Evolutionary conservation across 495 filamentous ascomycete species (phyloP).

Genomic region (Alectoria sarmentosa): DNA sequence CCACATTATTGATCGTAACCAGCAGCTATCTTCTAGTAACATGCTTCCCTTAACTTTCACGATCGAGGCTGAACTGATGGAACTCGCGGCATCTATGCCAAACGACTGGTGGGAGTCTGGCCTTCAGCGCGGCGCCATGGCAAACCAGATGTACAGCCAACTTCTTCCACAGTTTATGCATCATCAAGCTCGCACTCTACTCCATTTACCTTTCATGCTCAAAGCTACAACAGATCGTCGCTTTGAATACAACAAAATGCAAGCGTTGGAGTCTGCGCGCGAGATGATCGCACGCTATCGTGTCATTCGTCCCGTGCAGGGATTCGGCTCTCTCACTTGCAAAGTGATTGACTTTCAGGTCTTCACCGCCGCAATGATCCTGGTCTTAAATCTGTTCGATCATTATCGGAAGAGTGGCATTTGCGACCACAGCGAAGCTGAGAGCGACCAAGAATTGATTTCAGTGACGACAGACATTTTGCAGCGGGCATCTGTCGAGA

Average conservation of each 20-base stretch:
- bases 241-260: slow-evolving; percentile 36
- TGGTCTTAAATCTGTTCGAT: slow-evolving; percentile 42
- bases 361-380: slow-evolving; percentile 44
- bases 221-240: slow-evolving; percentile 37
- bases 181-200: slow-evolving; percentile 38
- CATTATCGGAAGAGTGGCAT: slow-evolving; percentile 19
- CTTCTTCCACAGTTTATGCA: slow-evolving; percentile 42
- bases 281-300: slow-evolving; percentile 40
- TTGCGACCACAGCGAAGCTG: slow-evolving; percentile 31
- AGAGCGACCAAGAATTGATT: slow-evolving; percentile 41
- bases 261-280: slow-evolving; percentile 43
- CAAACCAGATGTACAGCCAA: slow-evolving; percentile 28
- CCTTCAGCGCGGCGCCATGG: slow-evolving; percentile 13
- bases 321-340: slow-evolving; percentile 38
- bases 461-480: slow-evolving; percentile 37
- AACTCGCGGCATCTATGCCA: slow-evolving; percentile 35
- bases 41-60: slow-evolving; percentile 33
- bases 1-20: slow-evolving; percentile 47
- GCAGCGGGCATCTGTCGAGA: slow-evolving; percentile 33
- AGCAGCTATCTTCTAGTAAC: slow-evolving; percentile 27
- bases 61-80: slow-evolving; percentile 44
- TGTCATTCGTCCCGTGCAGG: slow-evolving; percentile 33
- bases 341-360: slow-evolving; percentile 50
- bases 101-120: slow-evolving; percentile 30
- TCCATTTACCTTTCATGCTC: slow-evolving; percentile 52